Evolutionary conservation across 1,284 basidiomycete species (phyloP), one percentile per base, ranked within the genome.

Genomic region (Marasmius fiardii): DNA sequence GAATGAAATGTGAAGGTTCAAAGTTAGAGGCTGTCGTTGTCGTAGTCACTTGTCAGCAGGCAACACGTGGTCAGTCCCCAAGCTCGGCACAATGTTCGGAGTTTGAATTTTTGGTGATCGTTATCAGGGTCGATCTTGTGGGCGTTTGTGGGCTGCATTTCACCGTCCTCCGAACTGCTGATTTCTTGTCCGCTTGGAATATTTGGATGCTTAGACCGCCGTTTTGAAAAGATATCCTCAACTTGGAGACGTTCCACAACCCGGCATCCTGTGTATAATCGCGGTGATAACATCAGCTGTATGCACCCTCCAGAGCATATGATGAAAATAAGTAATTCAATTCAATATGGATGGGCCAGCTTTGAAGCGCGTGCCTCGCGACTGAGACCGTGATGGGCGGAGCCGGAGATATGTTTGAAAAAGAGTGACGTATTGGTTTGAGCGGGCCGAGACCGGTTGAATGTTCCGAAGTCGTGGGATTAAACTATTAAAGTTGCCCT

Each of bases 401-500:
- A 41, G 39, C 39, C 39, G 39, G 39, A 20, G 39, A 14, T 41
- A 41, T 18, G 28, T 31, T 4, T 10, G 28, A n/a, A 37, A 11
- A 37, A 41, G 20, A 41, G 39, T 41, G 28, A 41, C 39, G 39
- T 16, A n/a, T 20, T 20, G 16, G 39, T 4, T 2, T 1, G 11
- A 16, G 39, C 16, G 39, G 39, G n/a, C n/a, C 20, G 39, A n/a
- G 39, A n/a, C 4, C 39, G n/a, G 20, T 2, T 33, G 8, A 49
- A 33, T 49, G 26, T 28, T 49, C 20, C 20, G 44, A 20, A 16
- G 44, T 16, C 24, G 28, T 33, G 24, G 47, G 28, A 49, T 49
- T 49, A 33, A 33, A 31, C 26, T 49, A 49, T 49, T 49, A 31
- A 49, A 49, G 47, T 49, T 49, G 47, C 47, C 47, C 47, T 49